phyloP scores from a whole-genome alignment of 352 stramenopile genomes.

The Thraustochytrium striatum region DNA sequence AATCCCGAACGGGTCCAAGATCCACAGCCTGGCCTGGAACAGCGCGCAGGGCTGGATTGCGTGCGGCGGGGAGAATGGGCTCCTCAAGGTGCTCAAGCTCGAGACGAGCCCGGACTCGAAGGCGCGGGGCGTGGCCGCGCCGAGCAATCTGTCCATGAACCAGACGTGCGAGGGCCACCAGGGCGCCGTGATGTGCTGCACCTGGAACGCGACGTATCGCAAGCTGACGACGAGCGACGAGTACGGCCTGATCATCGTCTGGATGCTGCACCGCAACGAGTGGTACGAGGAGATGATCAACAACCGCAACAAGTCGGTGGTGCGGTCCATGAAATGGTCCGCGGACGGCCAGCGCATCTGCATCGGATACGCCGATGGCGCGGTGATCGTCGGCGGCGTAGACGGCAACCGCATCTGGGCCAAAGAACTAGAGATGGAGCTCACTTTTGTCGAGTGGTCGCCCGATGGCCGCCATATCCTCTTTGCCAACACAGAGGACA shows the following conservation, averaged over 20 bases:
- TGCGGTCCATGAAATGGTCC: conserved; percentile 89
- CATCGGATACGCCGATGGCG: conserved; percentile 88
- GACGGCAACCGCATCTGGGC: conserved; percentile 88
- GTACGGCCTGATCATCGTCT: conserved; percentile 90
- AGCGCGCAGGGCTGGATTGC: conserved; percentile 87
- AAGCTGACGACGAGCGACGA: conserved; percentile 91
- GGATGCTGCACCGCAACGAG: conserved; percentile 83
- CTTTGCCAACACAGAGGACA: conserved; percentile 75
- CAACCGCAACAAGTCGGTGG: conserved; percentile 88
- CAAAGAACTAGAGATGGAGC: conserved; percentile 82
- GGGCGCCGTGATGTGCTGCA: conserved; percentile 75
- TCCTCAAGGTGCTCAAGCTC: conserved; percentile 86
- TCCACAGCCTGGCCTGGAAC: conserved; percentile 84
- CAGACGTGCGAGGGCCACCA: conserved; percentile 88
- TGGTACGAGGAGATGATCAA: conserved; percentile 96
- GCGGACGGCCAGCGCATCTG: conserved; percentile 88
- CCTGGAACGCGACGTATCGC: conserved; percentile 87
- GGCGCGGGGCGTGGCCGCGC: conserved; percentile 70
- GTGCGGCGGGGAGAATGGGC: conserved; percentile 81
- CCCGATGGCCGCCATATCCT: conserved; percentile 78
- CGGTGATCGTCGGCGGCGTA: conserved; percentile 86
- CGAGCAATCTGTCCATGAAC: conserved; percentile 87
- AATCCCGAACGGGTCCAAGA: conserved; percentile 84
- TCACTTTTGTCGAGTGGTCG: conserved; percentile 88
- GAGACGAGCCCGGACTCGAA: conserved; percentile 65